These are phyloP conservation scores for Penicillium sp. DNA, from an alignment of 2,329 filamentous ascomycete species.

Conservation along the genomic window DNA sequence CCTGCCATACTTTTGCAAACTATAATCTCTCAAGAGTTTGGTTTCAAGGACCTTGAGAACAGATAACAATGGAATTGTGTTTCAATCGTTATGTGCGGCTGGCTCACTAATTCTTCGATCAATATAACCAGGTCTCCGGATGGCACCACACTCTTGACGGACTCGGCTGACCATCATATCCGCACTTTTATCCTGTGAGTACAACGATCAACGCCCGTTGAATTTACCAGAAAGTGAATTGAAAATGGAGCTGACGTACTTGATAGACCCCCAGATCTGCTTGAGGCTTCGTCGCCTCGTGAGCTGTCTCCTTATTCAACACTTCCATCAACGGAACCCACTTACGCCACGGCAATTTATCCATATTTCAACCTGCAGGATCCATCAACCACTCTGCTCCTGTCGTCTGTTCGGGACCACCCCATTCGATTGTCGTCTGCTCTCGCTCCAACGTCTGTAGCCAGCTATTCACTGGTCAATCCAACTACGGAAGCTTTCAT, in stretches of 20 bases:
- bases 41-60: no score
- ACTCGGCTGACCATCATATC: slow-evolving; percentile 55
- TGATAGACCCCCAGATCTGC: slow-evolving; percentile 52
- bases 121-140: slow-evolving; percentile 59
- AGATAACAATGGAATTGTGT: no score
- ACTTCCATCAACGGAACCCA: slow-evolving; percentile 52
- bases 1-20: background rate
- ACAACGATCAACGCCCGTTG: background rate
- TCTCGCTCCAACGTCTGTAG: slow-evolving; percentile 52
- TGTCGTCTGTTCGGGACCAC: slow-evolving; percentile 58
- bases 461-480: slow-evolving; percentile 60
- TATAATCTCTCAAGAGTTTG: no score
- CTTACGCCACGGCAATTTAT: slow-evolving; percentile 59
- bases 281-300: slow-evolving; percentile 45
- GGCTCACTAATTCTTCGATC: no score
- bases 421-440: slow-evolving; percentile 63
- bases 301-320: slow-evolving; percentile 52
- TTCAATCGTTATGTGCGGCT: no score
- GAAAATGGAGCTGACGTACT: slow-evolving; percentile 10
- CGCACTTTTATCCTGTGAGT: slow-evolving; percentile 59
- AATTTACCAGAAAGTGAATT: background rate
- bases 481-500: slow-evolving; percentile 61
- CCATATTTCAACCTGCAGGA: slow-evolving; percentile 60
- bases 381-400: slow-evolving; percentile 52
- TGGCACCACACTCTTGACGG: slow-evolving; percentile 61